Conservation (phyloP, 83 land plant species). For the Picea abies region DNA sequence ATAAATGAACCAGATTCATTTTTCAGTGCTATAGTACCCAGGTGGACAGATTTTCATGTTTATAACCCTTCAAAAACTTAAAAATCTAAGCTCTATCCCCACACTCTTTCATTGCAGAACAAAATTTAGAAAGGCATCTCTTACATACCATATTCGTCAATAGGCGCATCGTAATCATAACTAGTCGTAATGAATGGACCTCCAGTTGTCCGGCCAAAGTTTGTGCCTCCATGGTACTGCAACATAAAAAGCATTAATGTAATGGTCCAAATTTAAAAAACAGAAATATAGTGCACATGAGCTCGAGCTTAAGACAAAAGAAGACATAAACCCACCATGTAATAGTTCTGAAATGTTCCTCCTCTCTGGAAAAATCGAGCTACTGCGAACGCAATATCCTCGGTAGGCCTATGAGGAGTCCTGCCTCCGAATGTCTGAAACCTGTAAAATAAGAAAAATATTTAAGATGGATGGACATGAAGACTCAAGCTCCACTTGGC, state of each 20-base stretch:
- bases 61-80: no score
- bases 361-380: slow-evolving; percentile 79
- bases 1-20: no score
- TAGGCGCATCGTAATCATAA: slow-evolving; percentile 83
- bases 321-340: slow-evolving; percentile 57
- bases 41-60: no score
- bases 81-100: no score
- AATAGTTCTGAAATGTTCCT: slow-evolving; percentile 83
- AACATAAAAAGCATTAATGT: background rate
- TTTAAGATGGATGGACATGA: background rate
- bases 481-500: no score
- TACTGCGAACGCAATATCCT: slow-evolving; percentile 75
- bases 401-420: slow-evolving; percentile 69
- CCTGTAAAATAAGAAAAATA: slow-evolving; percentile 30
- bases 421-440: slow-evolving; percentile 63
- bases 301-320: no score
- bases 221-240: slow-evolving; percentile 86
- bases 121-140: no score
- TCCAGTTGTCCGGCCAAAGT: slow-evolving; percentile 77
- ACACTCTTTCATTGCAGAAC: no score
- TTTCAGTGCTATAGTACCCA: no score
- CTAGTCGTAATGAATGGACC: slow-evolving; percentile 83
- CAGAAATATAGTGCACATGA: no score
- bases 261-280: no score
- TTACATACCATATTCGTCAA: slow-evolving; percentile 62